Evolutionary conservation across 106 monocot genomes (phyloP), one percentile per base, ranked within the genome.

Genomic region (Dendrobium nobile): DNA sequence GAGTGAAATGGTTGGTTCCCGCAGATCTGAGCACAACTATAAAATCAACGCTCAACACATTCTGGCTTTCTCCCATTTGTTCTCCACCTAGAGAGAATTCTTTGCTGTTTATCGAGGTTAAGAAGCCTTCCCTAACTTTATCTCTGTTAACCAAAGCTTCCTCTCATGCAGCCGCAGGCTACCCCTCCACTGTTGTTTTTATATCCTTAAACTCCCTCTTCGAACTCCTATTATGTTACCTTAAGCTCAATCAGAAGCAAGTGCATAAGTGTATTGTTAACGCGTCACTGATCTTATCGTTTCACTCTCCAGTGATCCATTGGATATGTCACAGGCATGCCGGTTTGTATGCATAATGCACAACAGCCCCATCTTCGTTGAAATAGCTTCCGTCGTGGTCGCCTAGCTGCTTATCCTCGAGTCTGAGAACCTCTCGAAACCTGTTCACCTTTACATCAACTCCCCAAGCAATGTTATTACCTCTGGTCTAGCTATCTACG

Each of bases 391-490:
- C 67, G 82, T 96, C 18, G 90, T 96, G 41, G 92, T 96, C 31
- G 96, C 96, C 4, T 94, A 94, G 85, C 94, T 96, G 40, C 90
- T 96, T 67, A 94, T 92, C 85, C 92, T 96, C 13, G 93, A 96
- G 79, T 96, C 96, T 10, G 94, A 94, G 85, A 96, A 96, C 77
- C 96, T 93, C 2, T 82, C 92, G 43, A 96, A 96, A 87, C 96
- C 92, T 44, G 78, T 89, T 81, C 81, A 86, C 77, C 84, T 96
- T 79, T 96, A 96, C 80, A 90, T 96, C 83, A 96, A 96, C 87
- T 93, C 96, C 43, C 96, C 96, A 28, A 92, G 96, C 37, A 94
- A 93, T 48, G 90, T 87, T 77, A 94, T 96, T 82, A 96, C 92
- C 92, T 82, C 92, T 20, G 96, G 96, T 37, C 88, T 96, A 55